Conservation (phyloP, 345 rosid genomes). For the Syzygium grande region DNA sequence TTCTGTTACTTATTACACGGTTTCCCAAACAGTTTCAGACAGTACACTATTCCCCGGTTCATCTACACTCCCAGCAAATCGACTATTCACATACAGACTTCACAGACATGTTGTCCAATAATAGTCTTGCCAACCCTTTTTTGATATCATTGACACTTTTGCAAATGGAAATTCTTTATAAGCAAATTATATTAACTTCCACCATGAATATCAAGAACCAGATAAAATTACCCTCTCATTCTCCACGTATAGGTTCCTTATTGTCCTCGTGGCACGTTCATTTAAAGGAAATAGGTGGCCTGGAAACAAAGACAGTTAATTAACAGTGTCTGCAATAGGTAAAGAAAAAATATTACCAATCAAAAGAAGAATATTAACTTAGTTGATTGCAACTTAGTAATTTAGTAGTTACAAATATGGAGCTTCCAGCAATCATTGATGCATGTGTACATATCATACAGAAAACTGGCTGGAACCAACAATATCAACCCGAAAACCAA, state of each 20-base stretch:
- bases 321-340: neutral
- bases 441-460: neutral
- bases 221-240: conserved; percentile 80
- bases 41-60: neutral
- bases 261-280: conserved; percentile 88
- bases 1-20: neutral
- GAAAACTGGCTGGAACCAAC: neutral
- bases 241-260: conserved; percentile 80
- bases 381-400: neutral
- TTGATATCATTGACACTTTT: neutral
- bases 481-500: neutral
- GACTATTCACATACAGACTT: neutral
- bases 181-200: neutral
- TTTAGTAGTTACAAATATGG: neutral
- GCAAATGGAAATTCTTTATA: neutral
- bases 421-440: neutral
- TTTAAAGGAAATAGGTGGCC: conserved; percentile 75
- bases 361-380: neutral
- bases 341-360: neutral
- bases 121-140: neutral
- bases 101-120: neutral
- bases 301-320: conserved; percentile 7
- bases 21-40: neutral
- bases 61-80: neutral
- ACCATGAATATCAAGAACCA: neutral